Evolutionary conservation across 495 filamentous ascomycete genomes (phyloP).

Genomic region (Penicillium cataractarum): DNA sequence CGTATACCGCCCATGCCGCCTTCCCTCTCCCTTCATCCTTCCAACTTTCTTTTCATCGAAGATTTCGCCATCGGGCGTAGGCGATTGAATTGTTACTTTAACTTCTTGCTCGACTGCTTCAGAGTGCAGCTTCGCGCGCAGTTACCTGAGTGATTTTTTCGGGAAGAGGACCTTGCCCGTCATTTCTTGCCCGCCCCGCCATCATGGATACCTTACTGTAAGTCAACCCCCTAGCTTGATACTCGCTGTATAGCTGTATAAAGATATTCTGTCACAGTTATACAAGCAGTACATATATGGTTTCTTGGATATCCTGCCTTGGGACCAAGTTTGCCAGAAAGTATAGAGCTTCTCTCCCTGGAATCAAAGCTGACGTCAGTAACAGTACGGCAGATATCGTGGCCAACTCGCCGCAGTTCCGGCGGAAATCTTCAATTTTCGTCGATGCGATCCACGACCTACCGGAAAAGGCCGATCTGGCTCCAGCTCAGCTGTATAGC

Average conservation of each 20-base stretch:
- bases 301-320: slow-evolving; percentile 4
- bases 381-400: slow-evolving; percentile 78
- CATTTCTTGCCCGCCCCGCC: slow-evolving; percentile 19
- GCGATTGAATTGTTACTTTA: neutral
- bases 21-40: slow-evolving; percentile 5
- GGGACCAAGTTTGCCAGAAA: slow-evolving; percentile 23
- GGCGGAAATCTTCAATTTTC: slow-evolving; percentile 90
- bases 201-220: slow-evolving; percentile 83
- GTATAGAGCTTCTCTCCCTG: neutral
- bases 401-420: slow-evolving; percentile 78
- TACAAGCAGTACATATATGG: neutral
- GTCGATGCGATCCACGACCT: slow-evolving; percentile 98
- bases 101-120: neutral
- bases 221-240: slow-evolving; percentile 33
- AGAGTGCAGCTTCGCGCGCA: neutral
- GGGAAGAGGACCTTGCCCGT: neutral
- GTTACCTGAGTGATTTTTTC: neutral
- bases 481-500: slow-evolving; percentile 95
- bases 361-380: slow-evolving; percentile 30
- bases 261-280: neutral
- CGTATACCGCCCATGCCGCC: slow-evolving; percentile 24
- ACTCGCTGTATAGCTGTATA: neutral
- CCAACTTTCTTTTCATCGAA: slow-evolving; percentile 2
- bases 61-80: slow-evolving; percentile 1
- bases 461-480: slow-evolving; percentile 79